Evolutionary conservation across 306 rosid species (phyloP), one percentile per base, ranked within the genome.

Genomic region (Corylus americana): DNA sequence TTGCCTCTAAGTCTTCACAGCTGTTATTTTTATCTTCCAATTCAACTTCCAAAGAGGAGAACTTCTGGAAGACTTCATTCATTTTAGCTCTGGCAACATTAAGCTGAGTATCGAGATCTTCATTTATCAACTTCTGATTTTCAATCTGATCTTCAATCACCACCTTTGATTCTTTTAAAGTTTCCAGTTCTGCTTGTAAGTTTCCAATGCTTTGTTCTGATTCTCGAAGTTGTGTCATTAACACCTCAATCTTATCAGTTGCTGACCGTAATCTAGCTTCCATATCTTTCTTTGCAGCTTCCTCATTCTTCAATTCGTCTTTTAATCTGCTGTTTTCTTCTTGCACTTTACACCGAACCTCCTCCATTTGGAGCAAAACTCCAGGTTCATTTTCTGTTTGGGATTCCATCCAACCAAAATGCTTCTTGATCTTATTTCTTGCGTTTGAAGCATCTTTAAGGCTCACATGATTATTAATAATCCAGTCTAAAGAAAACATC

Each of bases 61-160:
- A 85, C 82, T 87, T 92, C 77, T 89, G 89, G 85, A 78, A 87
- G 50, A 87, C 82, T 79, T 79, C 83, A 77, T 85, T 86, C 77
- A 93, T 71, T 77, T 90, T 87, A 42, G 80, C 77, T 44, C 81
- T 87, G 54, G 89, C 87, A 57, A 81, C 87, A 29, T 87, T 74
- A 80, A 91, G 93, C 84, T 94, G 92, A 13, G 83, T 84, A 53
- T 88, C 91, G 35, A 92, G 93, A 77, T 92, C 97, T 85, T 92
- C 92, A 81, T 87, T 91, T 79, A 85, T 81, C 75, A 66, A 48
- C 79, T 85, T 84, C 48, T 91, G 92, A 71, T 82, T 85, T 71
- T 87, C 92, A 37, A 85, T 74, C 74, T 87, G 89, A 70, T 90
- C 90, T 83, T 90, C 91, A 70, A 80, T 57, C 69, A 77, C 53